phyloP scores from a whole-genome alignment of 345 rosid species.

The Populus davidiana region DNA sequence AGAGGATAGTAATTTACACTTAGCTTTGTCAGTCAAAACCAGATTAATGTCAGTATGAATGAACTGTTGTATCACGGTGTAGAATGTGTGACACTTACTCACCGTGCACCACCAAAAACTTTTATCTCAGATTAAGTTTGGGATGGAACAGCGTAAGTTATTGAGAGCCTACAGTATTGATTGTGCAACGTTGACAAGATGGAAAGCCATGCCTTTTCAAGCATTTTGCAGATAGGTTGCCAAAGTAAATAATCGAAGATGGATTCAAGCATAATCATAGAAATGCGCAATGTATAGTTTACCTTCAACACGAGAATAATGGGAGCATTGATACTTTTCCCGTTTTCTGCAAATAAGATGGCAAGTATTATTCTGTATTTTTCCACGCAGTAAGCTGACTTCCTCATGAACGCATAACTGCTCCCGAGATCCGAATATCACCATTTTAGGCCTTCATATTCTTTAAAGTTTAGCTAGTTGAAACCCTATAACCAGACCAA shows the following conservation, averaged over 20 bases:
- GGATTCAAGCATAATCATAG: neutral
- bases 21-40: neutral
- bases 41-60: neutral
- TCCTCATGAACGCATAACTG: conserved; percentile 84
- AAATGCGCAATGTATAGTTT: conserved; percentile 8
- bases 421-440: conserved; percentile 87
- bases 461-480: conserved; percentile 16
- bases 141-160: neutral
- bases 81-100: neutral
- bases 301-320: conserved; percentile 52
- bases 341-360: conserved; percentile 62
- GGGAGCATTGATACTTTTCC: conserved; percentile 51
- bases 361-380: conserved; percentile 83
- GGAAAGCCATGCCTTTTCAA: neutral
- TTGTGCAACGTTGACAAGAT: neutral
- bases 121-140: neutral
- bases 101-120: neutral
- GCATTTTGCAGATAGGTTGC: neutral
- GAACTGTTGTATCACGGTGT: neutral
- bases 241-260: neutral
- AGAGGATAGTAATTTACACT: neutral
- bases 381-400: conserved; percentile 80
- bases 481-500: neutral
- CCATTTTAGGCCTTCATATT: conserved; percentile 84
- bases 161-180: neutral